Evolutionary conservation across 2,329 filamentous ascomycete genomes (phyloP).

Genomic region (Trichophyton benhamiae): DNA sequence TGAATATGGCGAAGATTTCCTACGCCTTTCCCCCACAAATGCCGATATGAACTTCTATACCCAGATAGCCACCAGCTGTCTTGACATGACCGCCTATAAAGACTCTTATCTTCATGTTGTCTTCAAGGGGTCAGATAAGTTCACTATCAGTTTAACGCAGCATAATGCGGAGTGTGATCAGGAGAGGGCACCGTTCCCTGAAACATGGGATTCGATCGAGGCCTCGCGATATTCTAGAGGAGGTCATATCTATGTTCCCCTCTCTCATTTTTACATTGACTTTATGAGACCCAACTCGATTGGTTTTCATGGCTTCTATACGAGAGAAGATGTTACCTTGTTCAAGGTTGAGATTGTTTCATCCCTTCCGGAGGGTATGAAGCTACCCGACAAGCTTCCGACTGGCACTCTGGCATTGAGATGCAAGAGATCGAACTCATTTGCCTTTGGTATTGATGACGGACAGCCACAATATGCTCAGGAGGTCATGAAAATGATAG

Average conservation of each 20-base stretch:
- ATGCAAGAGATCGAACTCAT: slow-evolving; percentile 56
- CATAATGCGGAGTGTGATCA: slow-evolving; percentile 51
- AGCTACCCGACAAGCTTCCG: slow-evolving; percentile 47
- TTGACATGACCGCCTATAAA: slow-evolving; percentile 43
- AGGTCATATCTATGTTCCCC: slow-evolving; percentile 52
- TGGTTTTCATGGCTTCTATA: slow-evolving; percentile 54
- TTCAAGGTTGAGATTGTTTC: slow-evolving; percentile 50
- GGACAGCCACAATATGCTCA: slow-evolving; percentile 49
- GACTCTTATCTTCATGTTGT: slow-evolving; percentile 52
- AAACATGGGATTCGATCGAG: slow-evolving; percentile 56
- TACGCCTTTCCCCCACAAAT: slow-evolving; percentile 47
- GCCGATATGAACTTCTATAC: slow-evolving; percentile 52
- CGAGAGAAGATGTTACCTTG: slow-evolving; percentile 38
- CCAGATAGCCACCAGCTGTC: slow-evolving; percentile 44
- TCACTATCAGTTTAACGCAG: slow-evolving; percentile 54
- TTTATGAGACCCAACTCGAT: slow-evolving; percentile 45
- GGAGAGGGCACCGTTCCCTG: slow-evolving; percentile 47
- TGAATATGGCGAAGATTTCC: slow-evolving; percentile 39
- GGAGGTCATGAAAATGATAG: slow-evolving; percentile 49
- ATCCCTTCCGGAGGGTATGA: slow-evolving; percentile 40
- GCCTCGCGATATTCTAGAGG: slow-evolving; percentile 46
- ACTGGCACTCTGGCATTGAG: slow-evolving; percentile 50
- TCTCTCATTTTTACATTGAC: slow-evolving; percentile 54
- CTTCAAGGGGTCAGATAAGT: slow-evolving; percentile 50
- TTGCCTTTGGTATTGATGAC: slow-evolving; percentile 62